Evolutionary conservation across 495 filamentous ascomycete genomes (phyloP).

Genomic region (Delitschia confertaspora): DNA sequence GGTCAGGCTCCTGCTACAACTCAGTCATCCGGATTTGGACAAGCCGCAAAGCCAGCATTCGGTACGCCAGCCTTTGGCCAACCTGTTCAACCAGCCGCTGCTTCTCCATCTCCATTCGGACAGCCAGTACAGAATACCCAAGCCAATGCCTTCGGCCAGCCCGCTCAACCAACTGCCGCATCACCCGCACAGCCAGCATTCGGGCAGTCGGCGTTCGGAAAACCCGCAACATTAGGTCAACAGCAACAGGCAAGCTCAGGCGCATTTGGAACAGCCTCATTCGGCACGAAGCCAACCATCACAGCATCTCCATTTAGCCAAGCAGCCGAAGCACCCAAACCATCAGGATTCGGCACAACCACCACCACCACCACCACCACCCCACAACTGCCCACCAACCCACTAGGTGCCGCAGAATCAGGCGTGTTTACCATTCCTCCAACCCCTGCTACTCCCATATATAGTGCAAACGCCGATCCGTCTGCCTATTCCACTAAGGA

Average conservation of each 20-base stretch:
- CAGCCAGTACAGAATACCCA: conserved; percentile 6
- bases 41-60: conserved; percentile 6
- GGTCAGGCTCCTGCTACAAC: too few relatives aligned
- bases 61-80: conserved; percentile 13
- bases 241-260: conserved; percentile 1
- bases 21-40: too few relatives aligned
- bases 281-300: conserved; percentile 8
- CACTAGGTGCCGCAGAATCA: conserved; percentile 5
- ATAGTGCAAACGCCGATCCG: background rate
- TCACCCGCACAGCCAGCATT: conserved; percentile 8
- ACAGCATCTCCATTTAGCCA: conserved; percentile 7
- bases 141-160: conserved; percentile 14
- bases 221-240: conserved; percentile 1
- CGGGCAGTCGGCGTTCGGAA: conserved; percentile 7
- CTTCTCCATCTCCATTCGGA: conserved; percentile 10
- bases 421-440: background rate
- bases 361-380: conserved; percentile 3
- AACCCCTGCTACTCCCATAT: background rate
- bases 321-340: background rate
- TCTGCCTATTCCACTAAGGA: conserved; percentile 35
- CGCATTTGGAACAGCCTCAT: background rate
- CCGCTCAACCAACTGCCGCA: conserved; percentile 1
- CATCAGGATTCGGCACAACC: too few relatives aligned
- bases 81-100: conserved; percentile 9
- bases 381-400: too few relatives aligned